Conservation (phyloP, 2,329 filamentous ascomycete genomes). For the Ceratocystis variospora region DNA sequence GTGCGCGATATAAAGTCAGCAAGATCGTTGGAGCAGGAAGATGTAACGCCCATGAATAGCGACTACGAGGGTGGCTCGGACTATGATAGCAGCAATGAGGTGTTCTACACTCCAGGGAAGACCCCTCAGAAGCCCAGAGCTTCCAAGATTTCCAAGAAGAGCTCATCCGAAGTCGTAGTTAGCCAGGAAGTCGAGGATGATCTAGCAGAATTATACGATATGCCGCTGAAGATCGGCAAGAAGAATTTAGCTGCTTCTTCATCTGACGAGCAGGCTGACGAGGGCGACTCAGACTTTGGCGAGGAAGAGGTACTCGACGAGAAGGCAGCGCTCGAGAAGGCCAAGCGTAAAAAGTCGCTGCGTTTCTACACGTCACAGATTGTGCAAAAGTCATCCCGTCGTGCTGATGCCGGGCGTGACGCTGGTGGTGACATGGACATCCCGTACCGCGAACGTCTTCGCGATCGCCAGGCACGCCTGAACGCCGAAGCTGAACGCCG, state of each 20-base stretch:
- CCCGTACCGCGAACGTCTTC: conserved; percentile 76
- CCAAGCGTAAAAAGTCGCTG: conserved; percentile 75
- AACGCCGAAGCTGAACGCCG: conserved; percentile 79
- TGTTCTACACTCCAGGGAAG: conserved; percentile 22
- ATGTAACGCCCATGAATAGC: conserved; percentile 25
- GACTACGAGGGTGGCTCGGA: conserved; percentile 26
- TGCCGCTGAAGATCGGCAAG: conserved; percentile 36
- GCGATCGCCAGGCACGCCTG: conserved; percentile 72
- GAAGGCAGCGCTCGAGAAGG: conserved; percentile 72
- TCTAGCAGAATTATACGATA: conserved; percentile 53
- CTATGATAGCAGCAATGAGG: conserved; percentile 23
- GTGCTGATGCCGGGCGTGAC: conserved; percentile 56
- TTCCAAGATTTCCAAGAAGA: conserved; percentile 27
- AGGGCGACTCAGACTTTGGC: conserved; percentile 77
- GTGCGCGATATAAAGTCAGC: conserved; percentile 51
- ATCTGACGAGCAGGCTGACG: conserved; percentile 31
- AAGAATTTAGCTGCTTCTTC: conserved; percentile 32
- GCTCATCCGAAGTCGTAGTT: conserved; percentile 34
- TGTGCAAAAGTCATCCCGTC: conserved; percentile 82
- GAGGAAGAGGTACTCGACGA: conserved; percentile 72
- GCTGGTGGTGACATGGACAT: conserved; percentile 70
- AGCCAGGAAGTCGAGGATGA: conserved; percentile 54
- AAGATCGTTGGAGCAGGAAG: conserved; percentile 24
- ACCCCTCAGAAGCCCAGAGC: conserved; percentile 24
- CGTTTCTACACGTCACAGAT: conserved; percentile 98